phyloP scores from a whole-genome alignment of 1,139 yeast species.

The Taiozyma sp. region DNA sequence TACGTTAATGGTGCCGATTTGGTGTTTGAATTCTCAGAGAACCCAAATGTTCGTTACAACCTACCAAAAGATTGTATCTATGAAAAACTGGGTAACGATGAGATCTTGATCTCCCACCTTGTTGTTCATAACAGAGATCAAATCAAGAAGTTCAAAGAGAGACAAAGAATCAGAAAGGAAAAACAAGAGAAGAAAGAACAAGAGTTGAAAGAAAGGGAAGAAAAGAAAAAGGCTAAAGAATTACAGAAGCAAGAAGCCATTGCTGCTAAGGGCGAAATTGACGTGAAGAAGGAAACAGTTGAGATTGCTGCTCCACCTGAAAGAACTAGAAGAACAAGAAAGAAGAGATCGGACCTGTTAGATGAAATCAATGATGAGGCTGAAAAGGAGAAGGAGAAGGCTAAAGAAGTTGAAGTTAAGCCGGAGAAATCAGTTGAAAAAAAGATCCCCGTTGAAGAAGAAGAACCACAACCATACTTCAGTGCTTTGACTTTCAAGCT shows the following conservation, averaged over 20 bases:
- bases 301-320: slow-evolving; percentile 18
- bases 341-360: slow-evolving; percentile 12
- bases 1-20: slow-evolving; percentile 67
- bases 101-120: slow-evolving; percentile 60
- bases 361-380: slow-evolving; percentile 19
- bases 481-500: slow-evolving; percentile 64
- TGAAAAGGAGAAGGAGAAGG: slow-evolving; percentile 11
- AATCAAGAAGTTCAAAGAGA: slow-evolving; percentile 22
- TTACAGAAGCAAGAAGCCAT: slow-evolving; percentile 22
- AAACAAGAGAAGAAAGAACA: slow-evolving; percentile 21
- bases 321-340: slow-evolving; percentile 18
- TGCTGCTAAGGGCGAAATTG: not conserved
- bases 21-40: slow-evolving; percentile 81
- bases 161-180: slow-evolving; percentile 16
- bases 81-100: slow-evolving; percentile 52
- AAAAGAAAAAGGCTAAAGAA: slow-evolving; percentile 22
- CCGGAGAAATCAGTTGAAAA: slow-evolving; percentile 2
- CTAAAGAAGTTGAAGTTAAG: slow-evolving; percentile 1
- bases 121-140: slow-evolving; percentile 46
- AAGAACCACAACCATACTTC: slow-evolving; percentile 41
- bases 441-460: slow-evolving; percentile 14
- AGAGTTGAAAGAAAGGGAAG: slow-evolving; percentile 26
- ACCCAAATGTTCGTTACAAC: slow-evolving; percentile 66
- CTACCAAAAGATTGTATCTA: slow-evolving; percentile 74
- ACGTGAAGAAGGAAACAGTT: slow-evolving; percentile 15